Evolutionary conservation across 306 rosid species (phyloP), one percentile per base, ranked within the genome.

Genomic region (Quercus robur): DNA sequence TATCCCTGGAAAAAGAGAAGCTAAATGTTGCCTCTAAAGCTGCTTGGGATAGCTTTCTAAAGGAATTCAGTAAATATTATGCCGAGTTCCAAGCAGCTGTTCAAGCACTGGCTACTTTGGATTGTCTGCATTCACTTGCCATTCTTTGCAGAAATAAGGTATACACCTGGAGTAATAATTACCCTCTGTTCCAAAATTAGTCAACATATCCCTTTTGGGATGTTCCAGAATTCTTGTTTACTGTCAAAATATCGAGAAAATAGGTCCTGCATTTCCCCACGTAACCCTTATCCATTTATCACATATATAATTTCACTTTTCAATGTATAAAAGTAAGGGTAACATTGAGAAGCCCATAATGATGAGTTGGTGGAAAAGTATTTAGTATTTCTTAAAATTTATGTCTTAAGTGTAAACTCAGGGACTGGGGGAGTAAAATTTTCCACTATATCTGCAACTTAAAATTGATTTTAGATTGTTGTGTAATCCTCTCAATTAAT

Each of bases 81-180:
- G 79, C 91, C 0, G 96, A 93, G 75, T 95, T 93, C 77, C 98
- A 89, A 84, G 87, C 94, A 80, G 87, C 91, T 81, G 90, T 93
- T 87, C 97, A 89, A 89, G 99, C 97, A 59, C 82, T 95, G 17
- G 97, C 99, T 73, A 86, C 98, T 76, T 84, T 95, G 71, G 99
- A 95, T 83, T 95, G 99, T 86, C 87, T 93, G 51, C 91, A 90
- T 81, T 95, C 99, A 30, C 88, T 90, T 59, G 99, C 99, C 85
- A 83, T 89, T 85, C 97, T 91, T 88, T 93, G 98, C 59, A 91
- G 96, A 89, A 91, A 90, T 78, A 88, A 90, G 96, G 98, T 95
- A 81, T 71, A 46, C 61, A 75, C 75, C 81, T 75, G 71, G 77
- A 78, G 78, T 28, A 57, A 30, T 49, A 52, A 64, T 77, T 76